Percentiles rank a stretch among this genome's conserved stretches.
Evolutionary conservation across 306 rosid genomes (phyloP).

Genomic region (Sindora glabra): DNA sequence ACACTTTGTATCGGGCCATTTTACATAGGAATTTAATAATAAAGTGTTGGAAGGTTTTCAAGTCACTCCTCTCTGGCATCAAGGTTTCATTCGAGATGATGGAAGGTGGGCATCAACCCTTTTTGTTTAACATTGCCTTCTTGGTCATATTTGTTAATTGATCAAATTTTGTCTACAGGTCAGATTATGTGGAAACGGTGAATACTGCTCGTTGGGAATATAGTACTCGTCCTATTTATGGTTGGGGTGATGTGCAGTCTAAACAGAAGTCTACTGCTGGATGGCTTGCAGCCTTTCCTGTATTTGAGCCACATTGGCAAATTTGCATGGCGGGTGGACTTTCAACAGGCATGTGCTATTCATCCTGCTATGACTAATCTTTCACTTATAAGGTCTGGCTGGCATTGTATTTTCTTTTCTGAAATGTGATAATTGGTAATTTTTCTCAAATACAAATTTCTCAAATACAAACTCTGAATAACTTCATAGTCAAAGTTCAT

Average conservation of each 20-base stretch:
- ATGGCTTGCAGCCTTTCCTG: constrained; percentile 98
- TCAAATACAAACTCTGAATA: too few species aligned
- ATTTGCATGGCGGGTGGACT: constrained; percentile 89
- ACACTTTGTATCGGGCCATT: constrained; percentile 3
- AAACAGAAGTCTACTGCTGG: constrained; percentile 92
- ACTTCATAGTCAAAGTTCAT: too few species aligned
- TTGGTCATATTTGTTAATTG: constrained; percentile 9
- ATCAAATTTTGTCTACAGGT: constrained; percentile 42
- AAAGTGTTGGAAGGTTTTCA: constrained; percentile 89
- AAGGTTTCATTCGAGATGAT: constrained; percentile 83
- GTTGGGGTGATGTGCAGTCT: constrained; percentile 92
- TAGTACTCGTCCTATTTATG: constrained; percentile 78
- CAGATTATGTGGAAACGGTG: constrained; percentile 71
- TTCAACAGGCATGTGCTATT: constrained; percentile 90
- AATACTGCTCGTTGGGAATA: constrained; percentile 88
- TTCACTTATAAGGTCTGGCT: too few species aligned
- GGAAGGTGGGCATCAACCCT: constrained; percentile 53
- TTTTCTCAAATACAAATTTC: too few species aligned
- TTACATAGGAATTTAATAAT: constrained; percentile 60
- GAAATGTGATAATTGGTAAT: too few species aligned
- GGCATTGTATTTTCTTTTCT: too few species aligned
- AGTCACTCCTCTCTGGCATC: constrained; percentile 92
- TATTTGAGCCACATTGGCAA: constrained; percentile 99
- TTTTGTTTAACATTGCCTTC: constrained; percentile 8
- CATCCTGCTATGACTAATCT: too few species aligned